Base-by-base conservation (phyloP, 805 yeast genomes). In the Metahyphopichia silvanorum region DNA sequence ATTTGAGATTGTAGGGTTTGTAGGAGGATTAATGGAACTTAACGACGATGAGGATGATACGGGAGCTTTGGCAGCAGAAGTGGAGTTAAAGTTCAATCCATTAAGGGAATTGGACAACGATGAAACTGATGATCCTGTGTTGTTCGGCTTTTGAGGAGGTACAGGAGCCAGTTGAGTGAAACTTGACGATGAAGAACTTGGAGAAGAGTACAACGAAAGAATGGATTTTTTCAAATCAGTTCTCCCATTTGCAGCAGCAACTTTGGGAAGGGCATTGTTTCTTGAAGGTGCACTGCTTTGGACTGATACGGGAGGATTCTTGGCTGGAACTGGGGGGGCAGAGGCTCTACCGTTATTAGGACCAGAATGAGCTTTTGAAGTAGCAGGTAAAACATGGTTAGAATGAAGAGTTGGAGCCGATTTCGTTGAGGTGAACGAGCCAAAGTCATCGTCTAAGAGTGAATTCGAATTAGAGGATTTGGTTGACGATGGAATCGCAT, bases 201-300 rank as follows among this genome's bases (percentile, higher is more conserved):
- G 71, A 10, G 69, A 74, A 1, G 94, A 77, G 56, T 93, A 93
- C 33, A 93, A 70, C 16, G 97, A 87, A 38, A 93, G 63, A 38
- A 93, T 93, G 1, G 96, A 86, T 61, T 86, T 86, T 53, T 93
- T 93, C 57, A 93, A 71, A 51, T 91, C 97, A 3, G 93, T 91
- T 50, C 96, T 73, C 21, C 56, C 55, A 27, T 39, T 48, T 22
- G 18, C 27, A 5, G 17, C 14, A 8, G 9, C 10, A 17, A 37
- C 33, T 14, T 32, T 24, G 31, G 52, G 39, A 32, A 4, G 65
- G 57, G 4, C 63, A 53, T 38, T 49, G 57, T 8, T 19, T n/a
- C 15, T 27, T 18, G 24, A 10, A 7, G 38, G 35, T 14, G 33
- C 19, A 12, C 29, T 32, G 14, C 22, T 38, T 18, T 30, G 9